Base-by-base conservation (phyloP, 2,329 filamentous ascomycete species). In the Scedosporium apiospermum region DNA sequence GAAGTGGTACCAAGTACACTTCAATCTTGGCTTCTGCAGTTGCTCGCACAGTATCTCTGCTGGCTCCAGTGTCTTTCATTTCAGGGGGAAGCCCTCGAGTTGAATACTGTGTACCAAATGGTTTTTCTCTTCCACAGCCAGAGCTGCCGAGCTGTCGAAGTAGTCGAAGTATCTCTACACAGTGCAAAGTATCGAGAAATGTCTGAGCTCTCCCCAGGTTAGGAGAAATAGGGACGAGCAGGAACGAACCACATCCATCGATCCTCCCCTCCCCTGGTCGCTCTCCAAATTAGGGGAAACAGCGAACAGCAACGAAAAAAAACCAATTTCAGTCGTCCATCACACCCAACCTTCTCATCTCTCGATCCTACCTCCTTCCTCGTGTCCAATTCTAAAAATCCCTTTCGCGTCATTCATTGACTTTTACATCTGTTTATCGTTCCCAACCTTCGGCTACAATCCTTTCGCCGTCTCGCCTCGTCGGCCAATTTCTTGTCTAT, bases 291-390 rank as follows among this genome's bases (percentile, higher is more conserved):
- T 61, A 61, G 49, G 60, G 53, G 60, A 57, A 26, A 61, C 44
- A 42, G 46, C 23, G 51, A 55, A 55, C 49, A 57, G 49, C 46
- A 42, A 55, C 51, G 60, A 57, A 61, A 61, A 59, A 61, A 61
- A 61, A 61, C 60, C 60, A 55, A 61, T 61, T 41, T 61, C 60
- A 34, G 27, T 57, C 60, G n/a, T 61, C 53, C 60, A 61, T 61
- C 60, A 12, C 27, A 42, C 60, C 60, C 60, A 61, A 57, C 60
- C 60, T 49, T 57, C 27, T 51, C 60, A 12, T 18, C 51, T 55
- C 23, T 27, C 51, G n/a, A 55, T 55, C 51, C 51, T 53, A 30
- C 21, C 49, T 44, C 49, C 34, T 61, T 57, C 38, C 34, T 51
- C 38, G 49, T 57, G 46, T 30, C 38, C 34, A 34, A 38, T 51